A percentile compares a stretch with the other conserved stretches of the same genome.
These are phyloP conservation scores for Azolla pinnata DNA, from an alignment of 75 land plant species.

Conservation along the genomic window DNA sequence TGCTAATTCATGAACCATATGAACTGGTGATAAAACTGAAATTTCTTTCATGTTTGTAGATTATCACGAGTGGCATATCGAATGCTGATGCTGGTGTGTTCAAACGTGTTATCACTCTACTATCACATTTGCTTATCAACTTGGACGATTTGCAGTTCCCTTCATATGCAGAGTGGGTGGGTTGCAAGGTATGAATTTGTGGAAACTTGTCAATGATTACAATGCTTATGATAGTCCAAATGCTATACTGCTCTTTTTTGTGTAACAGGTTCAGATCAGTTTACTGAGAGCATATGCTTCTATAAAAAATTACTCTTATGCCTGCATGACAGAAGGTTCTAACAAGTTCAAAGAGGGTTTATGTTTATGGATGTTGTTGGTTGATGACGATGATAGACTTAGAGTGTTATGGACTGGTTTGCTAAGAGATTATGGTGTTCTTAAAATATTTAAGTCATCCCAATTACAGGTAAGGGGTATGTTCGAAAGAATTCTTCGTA, in stretches of 20 bases:
- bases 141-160: slow-evolving; percentile 75
- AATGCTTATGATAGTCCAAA: no score
- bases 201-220: background rate
- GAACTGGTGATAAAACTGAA: background rate
- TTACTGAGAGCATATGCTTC: slow-evolving; percentile 92
- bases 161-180: slow-evolving; percentile 96
- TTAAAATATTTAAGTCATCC: slow-evolving; percentile 35
- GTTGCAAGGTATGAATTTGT: slow-evolving; percentile 59
- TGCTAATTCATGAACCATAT: no score
- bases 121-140: slow-evolving; percentile 68
- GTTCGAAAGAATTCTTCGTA: no score
- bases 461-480: slow-evolving; percentile 42
- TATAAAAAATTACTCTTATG: slow-evolving; percentile 63
- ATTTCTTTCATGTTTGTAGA: slow-evolving; percentile 45
- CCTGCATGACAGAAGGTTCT: slow-evolving; percentile 38
- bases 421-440: slow-evolving; percentile 53
- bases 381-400: slow-evolving; percentile 40
- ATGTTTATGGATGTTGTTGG: slow-evolving; percentile 48
- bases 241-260: background rate
- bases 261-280: slow-evolving; percentile 65
- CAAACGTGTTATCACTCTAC: slow-evolving; percentile 54
- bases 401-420: slow-evolving; percentile 70
- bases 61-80: slow-evolving; percentile 75
- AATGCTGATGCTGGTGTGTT: slow-evolving; percentile 71
- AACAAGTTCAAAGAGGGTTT: slow-evolving; percentile 34